phyloP scores from a whole-genome alignment of 2,329 filamentous ascomycete genomes.

The Didymosphaeria variabile region DNA sequence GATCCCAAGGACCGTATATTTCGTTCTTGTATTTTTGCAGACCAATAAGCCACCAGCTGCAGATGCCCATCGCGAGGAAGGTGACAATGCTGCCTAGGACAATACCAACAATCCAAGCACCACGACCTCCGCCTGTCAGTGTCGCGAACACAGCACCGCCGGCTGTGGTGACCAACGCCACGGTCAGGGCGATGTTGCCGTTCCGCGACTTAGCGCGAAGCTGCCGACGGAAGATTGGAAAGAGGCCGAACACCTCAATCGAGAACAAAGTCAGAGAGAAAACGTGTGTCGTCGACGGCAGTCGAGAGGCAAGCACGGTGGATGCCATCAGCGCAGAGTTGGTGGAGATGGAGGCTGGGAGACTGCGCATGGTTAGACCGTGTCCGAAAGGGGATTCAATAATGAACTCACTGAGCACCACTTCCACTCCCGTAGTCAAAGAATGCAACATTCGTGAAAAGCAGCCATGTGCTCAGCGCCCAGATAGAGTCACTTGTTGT shows the following conservation, averaged over 20 bases:
- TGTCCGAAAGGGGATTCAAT: slow-evolving; percentile 20
- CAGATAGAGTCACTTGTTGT: slow-evolving; percentile 96
- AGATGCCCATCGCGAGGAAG: slow-evolving; percentile 84
- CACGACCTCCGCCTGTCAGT: slow-evolving; percentile 62
- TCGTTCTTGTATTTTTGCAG: slow-evolving; percentile 99
- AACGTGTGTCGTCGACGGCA: slow-evolving; percentile 90
- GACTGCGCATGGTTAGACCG: slow-evolving; percentile 55
- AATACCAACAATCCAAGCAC: slow-evolving; percentile 73
- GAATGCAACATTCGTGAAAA: slow-evolving; percentile 96
- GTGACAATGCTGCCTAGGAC: slow-evolving; percentile 78
- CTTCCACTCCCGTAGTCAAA: slow-evolving; percentile 89
- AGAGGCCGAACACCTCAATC: slow-evolving; percentile 96
- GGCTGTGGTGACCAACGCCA: slow-evolving; percentile 78
- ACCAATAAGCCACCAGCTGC: slow-evolving; percentile 97
- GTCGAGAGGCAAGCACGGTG: slow-evolving; percentile 87
- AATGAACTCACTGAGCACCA: slow-evolving; percentile 57
- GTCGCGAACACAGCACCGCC: slow-evolving; percentile 77
- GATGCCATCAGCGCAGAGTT: slow-evolving; percentile 97
- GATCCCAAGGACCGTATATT: slow-evolving; percentile 97
- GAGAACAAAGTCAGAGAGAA: slow-evolving; percentile 95
- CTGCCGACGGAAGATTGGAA: slow-evolving; percentile 95
- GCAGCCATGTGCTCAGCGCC: slow-evolving; percentile 92
- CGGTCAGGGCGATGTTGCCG: slow-evolving; percentile 80
- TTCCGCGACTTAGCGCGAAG: slow-evolving; percentile 82
- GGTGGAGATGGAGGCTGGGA: slow-evolving; percentile 82